phyloP scores from a whole-genome alignment of 257 asterid species.

The Lithospermum erythrorhizon region DNA sequence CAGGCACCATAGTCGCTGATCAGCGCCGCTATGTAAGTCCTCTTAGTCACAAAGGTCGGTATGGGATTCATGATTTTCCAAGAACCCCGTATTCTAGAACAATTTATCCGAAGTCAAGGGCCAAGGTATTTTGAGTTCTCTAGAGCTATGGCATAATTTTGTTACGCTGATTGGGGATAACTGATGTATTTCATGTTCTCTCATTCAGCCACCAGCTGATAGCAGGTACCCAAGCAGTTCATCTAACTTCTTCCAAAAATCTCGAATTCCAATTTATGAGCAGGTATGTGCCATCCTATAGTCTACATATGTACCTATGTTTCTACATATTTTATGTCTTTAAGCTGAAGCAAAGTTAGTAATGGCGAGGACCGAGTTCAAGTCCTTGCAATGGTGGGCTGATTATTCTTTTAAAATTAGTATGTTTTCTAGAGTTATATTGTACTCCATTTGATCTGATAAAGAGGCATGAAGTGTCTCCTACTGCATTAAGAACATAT shows the following conservation, averaged over 20 bases:
- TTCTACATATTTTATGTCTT: not conserved
- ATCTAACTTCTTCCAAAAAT: constrained; percentile 41
- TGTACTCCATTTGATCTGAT: not conserved
- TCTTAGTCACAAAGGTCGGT: constrained; percentile 46
- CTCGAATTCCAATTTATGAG: constrained; percentile 35
- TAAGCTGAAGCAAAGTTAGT: not conserved
- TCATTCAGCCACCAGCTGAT: constrained; percentile 39
- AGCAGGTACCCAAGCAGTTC: constrained; percentile 28
- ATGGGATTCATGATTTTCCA: constrained; percentile 59
- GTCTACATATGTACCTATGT: not conserved
- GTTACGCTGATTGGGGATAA: constrained; percentile 7
- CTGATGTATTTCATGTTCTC: constrained; percentile 15
- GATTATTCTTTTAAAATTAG: too few relatives aligned
- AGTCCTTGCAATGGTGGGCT: too few relatives aligned
- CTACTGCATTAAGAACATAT: not conserved
- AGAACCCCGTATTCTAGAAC: constrained; percentile 84
- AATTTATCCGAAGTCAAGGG: constrained; percentile 43
- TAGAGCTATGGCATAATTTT: not conserved
- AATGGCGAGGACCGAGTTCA: too few relatives aligned
- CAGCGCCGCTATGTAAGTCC: constrained; percentile 53
- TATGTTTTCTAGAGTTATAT: not conserved
- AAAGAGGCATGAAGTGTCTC: not conserved
- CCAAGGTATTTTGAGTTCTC: constrained; percentile 36
- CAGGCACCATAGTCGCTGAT: constrained; percentile 55
- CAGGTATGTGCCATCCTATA: constrained; percentile 30